Base-by-base conservation (phyloP, 148 eudicot genomes). In the Oxyria digyna region DNA sequence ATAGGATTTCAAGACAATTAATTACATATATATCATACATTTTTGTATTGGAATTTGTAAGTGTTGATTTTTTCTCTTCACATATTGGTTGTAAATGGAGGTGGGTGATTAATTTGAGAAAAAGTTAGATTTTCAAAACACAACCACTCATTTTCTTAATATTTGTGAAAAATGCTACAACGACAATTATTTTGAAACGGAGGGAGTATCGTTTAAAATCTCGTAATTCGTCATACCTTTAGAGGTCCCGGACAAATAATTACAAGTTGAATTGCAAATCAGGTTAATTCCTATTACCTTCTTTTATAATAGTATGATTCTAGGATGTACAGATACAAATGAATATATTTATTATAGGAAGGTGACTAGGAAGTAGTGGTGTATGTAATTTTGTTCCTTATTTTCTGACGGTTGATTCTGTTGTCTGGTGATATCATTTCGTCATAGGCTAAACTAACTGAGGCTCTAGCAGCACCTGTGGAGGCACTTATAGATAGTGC, bases 391-490 rank as follows among this genome's bases (percentile, higher is more conserved):
- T 23, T 21, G 23, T 24, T 52, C 4, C 62, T 23, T n/a, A n/a
- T n/a, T 52, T 24, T 59, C 59, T 21, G 64, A 59, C 20, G 0
- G 20, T 59, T 27, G 37, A 13, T 59, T 29, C 9, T 15, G 8
- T 59, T 59, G 23, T 59, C 37, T 59, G 64, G 64, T 29, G 64
- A 20, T 29, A 29, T 15, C 35, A 59, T 27, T 29, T 59, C 35
- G 0, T 29, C 73, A 80, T 89, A 92, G 97, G 81, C 71, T 69
- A 89, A 84, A 83, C 69, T 94, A 75, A 86, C 78, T 13, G 91
- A 87, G 23, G 95, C 97, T 70, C 78, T 94, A 68, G 74, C 83
- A 68, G 99, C 83, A 69, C 97, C 99, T 10, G 85, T 85, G 68
- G 91, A 87, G 76, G 85, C 91, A 69, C 80, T 87, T 68, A 76